Percentiles rank a stretch among this genome's conserved stretches.
Conservation (phyloP, 2,329 filamentous ascomycete genomes). For the Monilinia aucupariae region DNA sequence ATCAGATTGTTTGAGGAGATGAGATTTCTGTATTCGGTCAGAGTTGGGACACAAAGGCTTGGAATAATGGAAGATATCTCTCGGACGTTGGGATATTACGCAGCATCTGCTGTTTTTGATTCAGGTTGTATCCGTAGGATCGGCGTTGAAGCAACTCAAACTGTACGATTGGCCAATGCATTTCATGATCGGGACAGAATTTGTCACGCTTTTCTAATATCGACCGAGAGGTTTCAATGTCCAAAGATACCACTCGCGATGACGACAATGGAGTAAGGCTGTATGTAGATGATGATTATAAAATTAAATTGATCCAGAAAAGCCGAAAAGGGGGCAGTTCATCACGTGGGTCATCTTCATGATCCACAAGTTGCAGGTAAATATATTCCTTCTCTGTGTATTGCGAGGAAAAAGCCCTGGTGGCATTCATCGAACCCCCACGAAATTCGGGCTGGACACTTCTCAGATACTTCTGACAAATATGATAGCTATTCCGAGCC, state of each 20-base stretch:
- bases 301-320: neutral
- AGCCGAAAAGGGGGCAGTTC: neutral
- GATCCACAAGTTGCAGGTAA: neutral
- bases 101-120: neutral
- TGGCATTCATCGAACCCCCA: neutral
- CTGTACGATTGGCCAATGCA: neutral
- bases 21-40: neutral
- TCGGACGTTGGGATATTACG: neutral
- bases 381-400: neutral
- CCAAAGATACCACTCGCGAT: neutral
- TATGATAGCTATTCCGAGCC: neutral
- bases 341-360: constrained; percentile 4
- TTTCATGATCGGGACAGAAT: neutral
- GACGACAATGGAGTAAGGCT: neutral
- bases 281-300: neutral
- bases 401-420: neutral
- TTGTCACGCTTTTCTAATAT: neutral
- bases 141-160: neutral
- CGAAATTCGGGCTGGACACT: neutral
- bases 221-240: neutral
- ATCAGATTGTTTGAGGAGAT: neutral
- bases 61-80: neutral
- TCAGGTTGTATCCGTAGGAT: neutral
- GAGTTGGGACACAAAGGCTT: neutral
- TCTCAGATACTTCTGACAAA: constrained; percentile 6